Evolutionary conservation across 208 protist genomes (phyloP).

Genomic region (Naegleria fowleri): DNA sequence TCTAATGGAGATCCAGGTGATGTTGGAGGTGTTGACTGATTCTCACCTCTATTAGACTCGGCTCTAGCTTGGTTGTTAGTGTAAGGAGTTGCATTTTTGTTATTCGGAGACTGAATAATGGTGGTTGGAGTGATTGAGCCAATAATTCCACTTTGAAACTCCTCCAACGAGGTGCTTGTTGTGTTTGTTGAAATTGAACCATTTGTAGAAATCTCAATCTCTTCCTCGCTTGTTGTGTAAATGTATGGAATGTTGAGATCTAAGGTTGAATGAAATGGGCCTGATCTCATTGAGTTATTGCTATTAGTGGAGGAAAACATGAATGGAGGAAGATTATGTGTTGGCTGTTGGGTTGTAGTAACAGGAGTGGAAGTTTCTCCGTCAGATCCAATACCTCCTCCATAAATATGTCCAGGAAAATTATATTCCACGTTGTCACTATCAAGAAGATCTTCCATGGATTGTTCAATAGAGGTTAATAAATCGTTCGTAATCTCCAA

Average conservation of each 20-base stretch:
- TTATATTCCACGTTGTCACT: not conserved
- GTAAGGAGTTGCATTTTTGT: not conserved
- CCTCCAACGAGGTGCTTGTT: not conserved
- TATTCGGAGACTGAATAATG: not conserved
- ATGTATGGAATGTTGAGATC: not conserved
- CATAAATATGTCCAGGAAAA: not conserved
- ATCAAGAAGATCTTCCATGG: not conserved
- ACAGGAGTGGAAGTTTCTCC: too few relatives aligned
- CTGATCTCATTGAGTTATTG: not conserved
- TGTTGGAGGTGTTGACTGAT: not conserved
- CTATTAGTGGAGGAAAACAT: not conserved
- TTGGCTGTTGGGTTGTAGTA: not conserved
- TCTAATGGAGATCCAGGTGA: not conserved
- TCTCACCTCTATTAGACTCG: too few relatives aligned
- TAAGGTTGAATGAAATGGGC: not conserved
- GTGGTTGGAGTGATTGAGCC: not conserved
- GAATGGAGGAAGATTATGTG: not conserved
- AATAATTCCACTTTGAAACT: not conserved
- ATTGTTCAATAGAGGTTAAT: slow-evolving; percentile 4
- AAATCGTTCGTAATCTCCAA: not conserved
- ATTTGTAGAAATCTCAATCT: not conserved
- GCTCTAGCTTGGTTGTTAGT: too few relatives aligned
- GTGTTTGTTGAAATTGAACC: not conserved
- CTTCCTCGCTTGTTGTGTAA: not conserved
- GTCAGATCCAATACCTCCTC: not conserved